phyloP scores from a whole-genome alignment of 352 stramenopile species.

The Hyaloperonospora arabidopsidis region DNA sequence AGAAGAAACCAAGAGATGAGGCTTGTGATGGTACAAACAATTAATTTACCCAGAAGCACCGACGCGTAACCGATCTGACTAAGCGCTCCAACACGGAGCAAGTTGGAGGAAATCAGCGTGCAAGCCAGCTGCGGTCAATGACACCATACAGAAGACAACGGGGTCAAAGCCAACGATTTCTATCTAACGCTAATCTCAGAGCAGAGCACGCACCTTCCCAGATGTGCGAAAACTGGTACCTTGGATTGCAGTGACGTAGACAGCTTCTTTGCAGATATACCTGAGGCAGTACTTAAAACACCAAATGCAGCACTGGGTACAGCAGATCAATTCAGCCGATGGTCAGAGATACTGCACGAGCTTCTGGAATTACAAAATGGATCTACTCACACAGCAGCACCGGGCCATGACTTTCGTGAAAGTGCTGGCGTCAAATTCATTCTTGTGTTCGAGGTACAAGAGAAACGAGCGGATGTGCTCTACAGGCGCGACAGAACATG shows the following conservation, averaged over 20 bases:
- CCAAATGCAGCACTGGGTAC: conserved; percentile 70
- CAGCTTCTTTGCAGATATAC: conserved; percentile 78
- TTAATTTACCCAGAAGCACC: conserved; percentile 64
- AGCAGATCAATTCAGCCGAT: conserved; percentile 7
- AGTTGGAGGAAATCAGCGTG: conserved; percentile 60
- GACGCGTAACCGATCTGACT: conserved; percentile 63
- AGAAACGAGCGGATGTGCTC: conserved; percentile 68
- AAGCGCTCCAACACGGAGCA: conserved; percentile 55
- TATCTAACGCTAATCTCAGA: neutral
- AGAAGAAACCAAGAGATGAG: conserved; percentile 68
- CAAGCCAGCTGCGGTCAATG: conserved; percentile 39
- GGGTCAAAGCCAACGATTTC: neutral
- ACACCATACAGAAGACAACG: conserved; percentile 2
- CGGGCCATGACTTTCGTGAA: conserved; percentile 49
- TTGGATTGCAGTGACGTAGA: conserved; percentile 76
- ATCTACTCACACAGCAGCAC: conserved; percentile 58
- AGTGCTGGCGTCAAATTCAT: conserved; percentile 60
- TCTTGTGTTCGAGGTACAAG: conserved; percentile 77
- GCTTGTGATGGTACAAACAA: conserved; percentile 63
- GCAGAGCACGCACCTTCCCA: conserved; percentile 40
- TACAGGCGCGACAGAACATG: conserved; percentile 47
- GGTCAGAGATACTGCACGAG: neutral
- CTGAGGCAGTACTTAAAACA: conserved; percentile 80
- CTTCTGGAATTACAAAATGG: neutral
- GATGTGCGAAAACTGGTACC: conserved; percentile 71